A percentile compares a stretch with the other conserved stretches of the same genome.
These are phyloP conservation scores for Lanmaoa pseudosensibilis DNA, from an alignment of 768 basidiomycete genomes.

Conservation along the genomic window DNA sequence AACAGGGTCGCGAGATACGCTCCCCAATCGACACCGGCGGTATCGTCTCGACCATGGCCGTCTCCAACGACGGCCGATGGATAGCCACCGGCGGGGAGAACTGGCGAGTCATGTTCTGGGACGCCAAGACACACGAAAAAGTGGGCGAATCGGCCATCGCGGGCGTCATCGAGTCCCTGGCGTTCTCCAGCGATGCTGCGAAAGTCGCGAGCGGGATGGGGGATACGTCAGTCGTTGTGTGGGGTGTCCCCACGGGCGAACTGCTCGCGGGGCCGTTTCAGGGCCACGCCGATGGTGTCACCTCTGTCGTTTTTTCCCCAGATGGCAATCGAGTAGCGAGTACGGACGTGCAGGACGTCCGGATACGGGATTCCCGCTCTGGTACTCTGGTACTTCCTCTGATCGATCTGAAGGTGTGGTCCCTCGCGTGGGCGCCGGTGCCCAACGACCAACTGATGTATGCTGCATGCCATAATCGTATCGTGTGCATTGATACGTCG, in stretches of 20 bases:
- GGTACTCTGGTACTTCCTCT: neutral
- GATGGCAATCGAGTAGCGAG: conserved; percentile 1
- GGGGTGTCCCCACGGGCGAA: neutral
- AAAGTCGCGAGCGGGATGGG: neutral
- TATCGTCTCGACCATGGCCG: neutral
- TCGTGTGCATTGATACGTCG: conserved; percentile 2
- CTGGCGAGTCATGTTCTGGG: neutral
- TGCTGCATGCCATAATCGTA: neutral
- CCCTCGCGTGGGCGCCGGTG: conserved; percentile 1
- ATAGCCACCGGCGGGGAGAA: conserved; percentile 13
- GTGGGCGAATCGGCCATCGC: neutral
- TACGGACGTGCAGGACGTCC: neutral
- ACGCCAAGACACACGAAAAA: neutral
- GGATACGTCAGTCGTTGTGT: conserved; percentile 5
- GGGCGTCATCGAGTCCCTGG: neutral
- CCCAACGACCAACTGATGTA: neutral
- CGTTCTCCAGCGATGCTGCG: neutral
- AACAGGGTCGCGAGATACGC: neutral
- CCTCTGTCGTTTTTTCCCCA: conserved; percentile 2
- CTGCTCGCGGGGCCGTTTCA: neutral
- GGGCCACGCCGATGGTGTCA: neutral
- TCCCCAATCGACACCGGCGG: neutral
- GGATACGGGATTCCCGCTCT: neutral
- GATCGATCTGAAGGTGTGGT: neutral
- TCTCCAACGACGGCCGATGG: conserved; percentile 11